phyloP scores from a whole-genome alignment of 805 yeast genomes.

The Sugiyamaella boreocaroliniensis region DNA sequence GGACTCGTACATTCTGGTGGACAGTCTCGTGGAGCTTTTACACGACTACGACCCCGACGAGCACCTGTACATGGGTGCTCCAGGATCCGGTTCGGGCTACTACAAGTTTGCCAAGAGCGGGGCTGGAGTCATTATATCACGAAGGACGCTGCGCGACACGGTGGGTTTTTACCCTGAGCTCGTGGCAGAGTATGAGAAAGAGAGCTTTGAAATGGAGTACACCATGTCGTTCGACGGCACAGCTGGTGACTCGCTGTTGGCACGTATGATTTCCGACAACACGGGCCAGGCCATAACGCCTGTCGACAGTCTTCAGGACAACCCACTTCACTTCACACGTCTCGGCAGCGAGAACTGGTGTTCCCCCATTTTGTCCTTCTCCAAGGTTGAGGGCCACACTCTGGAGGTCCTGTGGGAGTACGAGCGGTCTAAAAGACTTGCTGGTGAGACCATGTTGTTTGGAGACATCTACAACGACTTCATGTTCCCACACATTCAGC shows the following conservation, averaged over 20 bases:
- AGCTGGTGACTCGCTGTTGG: constrained; percentile 34
- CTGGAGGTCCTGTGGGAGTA: constrained; percentile 30
- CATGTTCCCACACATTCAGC: constrained; percentile 25
- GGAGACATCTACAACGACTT: constrained; percentile 32
- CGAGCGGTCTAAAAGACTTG: constrained; percentile 23
- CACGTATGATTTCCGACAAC: constrained; percentile 20
- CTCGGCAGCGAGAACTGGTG: constrained; percentile 25
- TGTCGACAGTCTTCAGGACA: constrained; percentile 29
- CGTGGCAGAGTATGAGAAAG: constrained; percentile 18
- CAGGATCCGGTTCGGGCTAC: constrained; percentile 13
- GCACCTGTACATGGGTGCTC: constrained; percentile 28
- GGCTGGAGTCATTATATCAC: constrained; percentile 31
- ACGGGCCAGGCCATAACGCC: constrained; percentile 14
- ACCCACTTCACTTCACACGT: constrained; percentile 19
- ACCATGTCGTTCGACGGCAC: constrained; percentile 15
- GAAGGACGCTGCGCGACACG: constrained; percentile 26
- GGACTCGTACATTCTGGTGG: constrained; percentile 28
- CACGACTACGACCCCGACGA: constrained; percentile 23
- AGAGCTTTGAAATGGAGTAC: constrained; percentile 8
- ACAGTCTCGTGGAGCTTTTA: constrained; percentile 24
- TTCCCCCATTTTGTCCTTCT: constrained; percentile 28
- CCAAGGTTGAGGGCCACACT: constrained; percentile 27
- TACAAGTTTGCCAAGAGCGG: constrained; percentile 36
- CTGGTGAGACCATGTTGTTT: constrained; percentile 19
- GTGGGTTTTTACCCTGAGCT: constrained; percentile 20